These are phyloP conservation scores for Flaveria trinervia DNA, from an alignment of 129 eudicot genomes.

Conservation along the genomic window DNA sequence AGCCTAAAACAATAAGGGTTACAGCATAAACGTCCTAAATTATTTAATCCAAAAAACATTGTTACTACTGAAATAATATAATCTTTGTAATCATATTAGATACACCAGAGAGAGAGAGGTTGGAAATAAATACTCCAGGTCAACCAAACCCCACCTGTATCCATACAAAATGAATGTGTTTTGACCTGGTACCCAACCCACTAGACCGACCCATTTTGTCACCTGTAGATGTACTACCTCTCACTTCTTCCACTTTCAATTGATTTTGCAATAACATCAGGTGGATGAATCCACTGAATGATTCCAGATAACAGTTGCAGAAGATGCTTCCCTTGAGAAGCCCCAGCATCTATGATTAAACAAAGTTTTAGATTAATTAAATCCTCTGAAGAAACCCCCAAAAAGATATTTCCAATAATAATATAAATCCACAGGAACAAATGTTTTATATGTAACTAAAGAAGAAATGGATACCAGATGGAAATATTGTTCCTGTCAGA, in stretches of 20 bases:
- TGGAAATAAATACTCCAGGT: not conserved
- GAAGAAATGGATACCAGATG: slow-evolving; percentile 64
- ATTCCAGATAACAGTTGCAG: slow-evolving; percentile 77
- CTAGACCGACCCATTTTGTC: not conserved
- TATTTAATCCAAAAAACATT: not conserved
- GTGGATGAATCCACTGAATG: slow-evolving; percentile 85
- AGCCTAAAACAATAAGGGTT: not conserved
- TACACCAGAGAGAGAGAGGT: not conserved
- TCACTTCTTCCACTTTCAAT: slow-evolving; percentile 88
- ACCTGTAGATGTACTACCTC: slow-evolving; percentile 48
- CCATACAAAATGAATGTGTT: not conserved
- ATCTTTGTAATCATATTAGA: not conserved
- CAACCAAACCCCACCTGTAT: not conserved
- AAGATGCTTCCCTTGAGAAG: slow-evolving; percentile 76
- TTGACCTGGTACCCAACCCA: not conserved
- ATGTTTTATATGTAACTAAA: slow-evolving; percentile 5
- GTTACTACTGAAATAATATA: not conserved
- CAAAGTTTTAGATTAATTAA: slow-evolving; percentile 13
- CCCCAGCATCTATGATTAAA: slow-evolving; percentile 52
- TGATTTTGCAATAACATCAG: slow-evolving; percentile 62
- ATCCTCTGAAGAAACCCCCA: slow-evolving; percentile 11
- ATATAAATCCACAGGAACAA: slow-evolving; percentile 9
- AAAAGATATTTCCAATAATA: not conserved
- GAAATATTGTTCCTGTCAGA: slow-evolving; percentile 77
- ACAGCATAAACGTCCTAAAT: not conserved